These are phyloP conservation scores for Annulohypoxylon moriforme DNA, from an alignment of 495 filamentous ascomycete species.

Conservation along the genomic window DNA sequence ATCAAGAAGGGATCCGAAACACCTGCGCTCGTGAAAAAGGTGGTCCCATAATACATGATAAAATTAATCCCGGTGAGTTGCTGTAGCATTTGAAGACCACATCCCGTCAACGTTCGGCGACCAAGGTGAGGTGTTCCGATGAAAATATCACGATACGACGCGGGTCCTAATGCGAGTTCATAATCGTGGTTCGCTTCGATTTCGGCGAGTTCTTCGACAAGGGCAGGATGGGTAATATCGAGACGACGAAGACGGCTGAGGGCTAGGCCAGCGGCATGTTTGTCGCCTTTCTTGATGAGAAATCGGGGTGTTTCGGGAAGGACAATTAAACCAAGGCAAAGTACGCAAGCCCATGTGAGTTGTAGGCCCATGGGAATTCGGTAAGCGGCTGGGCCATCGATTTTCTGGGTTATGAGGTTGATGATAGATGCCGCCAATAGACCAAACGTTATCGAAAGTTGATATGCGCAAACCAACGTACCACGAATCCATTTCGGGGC, in stretches of 20 bases:
- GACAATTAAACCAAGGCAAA: constrained; percentile 76
- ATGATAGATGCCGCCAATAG: constrained; percentile 84
- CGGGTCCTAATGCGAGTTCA: constrained; percentile 78
- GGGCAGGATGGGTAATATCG: constrained; percentile 76
- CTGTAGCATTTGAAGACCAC: constrained; percentile 69
- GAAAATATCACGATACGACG: constrained; percentile 79
- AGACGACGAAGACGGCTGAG: constrained; percentile 82
- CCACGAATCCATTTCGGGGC: constrained; percentile 93
- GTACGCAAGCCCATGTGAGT: constrained; percentile 83
- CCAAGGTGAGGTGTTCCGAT: constrained; percentile 67
- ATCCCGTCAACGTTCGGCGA: constrained; percentile 66
- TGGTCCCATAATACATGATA: constrained; percentile 81
- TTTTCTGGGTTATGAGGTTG: constrained; percentile 78
- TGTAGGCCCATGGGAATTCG: constrained; percentile 89
- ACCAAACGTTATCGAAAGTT: constrained; percentile 88
- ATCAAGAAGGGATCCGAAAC: constrained; percentile 75
- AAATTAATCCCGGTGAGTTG: constrained; percentile 69
- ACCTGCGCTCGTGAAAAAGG: constrained; percentile 75
- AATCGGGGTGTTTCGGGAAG: constrained; percentile 91
- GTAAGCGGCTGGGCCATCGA: constrained; percentile 73
- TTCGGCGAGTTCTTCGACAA: constrained; percentile 84
- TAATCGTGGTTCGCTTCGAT: constrained; percentile 92
- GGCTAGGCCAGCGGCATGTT: constrained; percentile 74
- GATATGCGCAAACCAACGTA: constrained; percentile 89
- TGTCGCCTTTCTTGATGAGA: constrained; percentile 79